These are phyloP conservation scores for Amanita muscaria DNA, from an alignment of 768 basidiomycete species.

Conservation along the genomic window DNA sequence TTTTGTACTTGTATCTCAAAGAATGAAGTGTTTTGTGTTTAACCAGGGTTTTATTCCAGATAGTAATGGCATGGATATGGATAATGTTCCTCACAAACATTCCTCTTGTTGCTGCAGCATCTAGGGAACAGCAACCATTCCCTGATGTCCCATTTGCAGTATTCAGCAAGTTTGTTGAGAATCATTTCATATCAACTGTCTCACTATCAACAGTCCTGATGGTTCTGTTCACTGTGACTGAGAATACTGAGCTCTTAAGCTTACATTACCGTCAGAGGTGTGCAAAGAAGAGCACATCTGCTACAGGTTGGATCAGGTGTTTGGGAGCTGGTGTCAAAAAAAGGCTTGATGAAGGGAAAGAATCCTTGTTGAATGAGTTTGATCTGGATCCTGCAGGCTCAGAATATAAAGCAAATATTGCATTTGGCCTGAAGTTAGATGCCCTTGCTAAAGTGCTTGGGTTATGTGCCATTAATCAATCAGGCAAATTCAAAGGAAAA, in stretches of 20 bases:
- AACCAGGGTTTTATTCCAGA: neutral
- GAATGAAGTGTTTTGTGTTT: neutral
- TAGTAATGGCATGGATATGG: neutral
- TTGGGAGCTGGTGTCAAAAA: no score
- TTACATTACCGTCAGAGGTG: neutral
- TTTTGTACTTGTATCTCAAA: no score
- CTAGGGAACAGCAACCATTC: constrained; percentile 1
- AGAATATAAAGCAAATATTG: no score
- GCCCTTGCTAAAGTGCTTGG: no score
- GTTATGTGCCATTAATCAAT: no score
- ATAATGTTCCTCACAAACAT: neutral
- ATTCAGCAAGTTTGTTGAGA: constrained; percentile 3
- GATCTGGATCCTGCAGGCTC: no score
- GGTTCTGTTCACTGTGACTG: neutral
- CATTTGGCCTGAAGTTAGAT: no score
- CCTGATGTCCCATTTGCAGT: constrained; percentile 5
- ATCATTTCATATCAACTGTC: neutral
- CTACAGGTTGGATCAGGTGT: neutral
- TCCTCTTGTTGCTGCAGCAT: neutral
- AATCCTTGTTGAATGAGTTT: no score
- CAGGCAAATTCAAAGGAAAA: no score
- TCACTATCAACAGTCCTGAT: constrained; percentile 2
- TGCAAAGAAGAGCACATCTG: neutral
- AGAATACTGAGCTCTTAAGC: neutral
- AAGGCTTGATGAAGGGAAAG: no score